Evolutionary conservation across 2,329 filamentous ascomycete species (phyloP), one percentile per base, ranked within the genome.

Genomic region (Aspergillus cejpii): DNA sequence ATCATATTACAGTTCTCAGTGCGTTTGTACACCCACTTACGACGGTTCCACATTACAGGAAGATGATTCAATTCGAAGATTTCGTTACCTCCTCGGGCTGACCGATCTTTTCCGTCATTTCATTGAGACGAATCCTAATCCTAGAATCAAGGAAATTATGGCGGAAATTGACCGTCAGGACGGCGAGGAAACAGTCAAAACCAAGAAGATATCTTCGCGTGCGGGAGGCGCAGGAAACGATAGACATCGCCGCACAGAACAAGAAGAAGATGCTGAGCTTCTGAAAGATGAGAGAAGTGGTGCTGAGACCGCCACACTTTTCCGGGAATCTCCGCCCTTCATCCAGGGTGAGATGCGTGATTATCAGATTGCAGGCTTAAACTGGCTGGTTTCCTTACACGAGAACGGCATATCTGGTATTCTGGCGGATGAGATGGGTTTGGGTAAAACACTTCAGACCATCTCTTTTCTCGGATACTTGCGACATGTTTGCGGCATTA

Each of bases 391-490:
- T 56, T 97, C 90, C 10, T 77, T 98, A 5, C 92, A 98, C 60
- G 92, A 98, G 68, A 98, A 98, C 60, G 92, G 92, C 73, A 98
- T 98, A 55, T 97, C 91, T 15, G 92, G 92, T 56, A 98, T 98
- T 52, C 74, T 98, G 39, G 92, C 92, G 49, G 92, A 98, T 62
- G 92, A 98, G 71, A 98, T 98, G 92, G 92, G 92, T 68, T 76
- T 98, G 15, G 92, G 92, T 60, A 98, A 98, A 75, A 98, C 92
- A 0, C 71, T 98, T 21, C 92, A 98, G 69, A 98, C 92, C 0
- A 98, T 98, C 48, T 85, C 92, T 1, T 98, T 98, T 70, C 72
- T 98, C 26, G 92, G 92, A 2, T 98, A 98, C 63, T 75, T 98
- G 34, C 83, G 92, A 60, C 92, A 94, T 68, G 81, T 96, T 49